Base-by-base conservation (phyloP, 2,329 filamentous ascomycete species). In the Xylaria hypoxylon region DNA sequence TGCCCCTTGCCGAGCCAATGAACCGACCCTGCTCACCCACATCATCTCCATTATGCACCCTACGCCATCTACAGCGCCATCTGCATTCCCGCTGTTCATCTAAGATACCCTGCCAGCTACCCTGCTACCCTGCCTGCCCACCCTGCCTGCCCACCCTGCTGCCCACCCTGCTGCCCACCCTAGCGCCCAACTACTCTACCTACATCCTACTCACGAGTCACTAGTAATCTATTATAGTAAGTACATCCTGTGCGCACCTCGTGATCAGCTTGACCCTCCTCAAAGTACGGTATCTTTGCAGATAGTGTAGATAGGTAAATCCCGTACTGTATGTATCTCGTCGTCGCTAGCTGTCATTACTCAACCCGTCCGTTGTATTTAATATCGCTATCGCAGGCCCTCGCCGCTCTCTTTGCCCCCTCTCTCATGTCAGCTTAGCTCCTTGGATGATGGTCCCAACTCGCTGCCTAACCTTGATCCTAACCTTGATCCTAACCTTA, bases 1-100 rank as follows among this genome's bases (percentile, higher is more conserved):
- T 47, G 52, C n/a, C 50, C 40, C 22, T 24, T 33, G 33, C 40
- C 53, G 47, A 47, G 63, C 63, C 52, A 65, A 65, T 53, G 35
- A 57, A 38, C 2, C 19, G 11, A 15, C 33, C 22, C 22, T 7
- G 11, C 40, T 28, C 13, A 17, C 17, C n/a, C 40, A 42, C 45
- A 15, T n/a, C 24, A 33, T 22, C 38, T 22, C 51, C 38, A 40
- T 22, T 52, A 52, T 52, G 48, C 48, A 52, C 28, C 33, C 47
- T 61, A 58, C 48, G 33, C 53, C 53, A 53, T 62, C 59, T 62
- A 24, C 52, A 57, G 63, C 45, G 28, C 58, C 52, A 42, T 53
- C 59, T 62, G 40, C 64, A 66, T 63, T 57, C 64, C 59, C 57
- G 52, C 53, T 47, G 51, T 52, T 42, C 26, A 45, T 48, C 57